A percentile compares a stretch with the other conserved stretches of the same genome.
Conservation (phyloP, 345 rosid genomes). For the Punica granatum region DNA sequence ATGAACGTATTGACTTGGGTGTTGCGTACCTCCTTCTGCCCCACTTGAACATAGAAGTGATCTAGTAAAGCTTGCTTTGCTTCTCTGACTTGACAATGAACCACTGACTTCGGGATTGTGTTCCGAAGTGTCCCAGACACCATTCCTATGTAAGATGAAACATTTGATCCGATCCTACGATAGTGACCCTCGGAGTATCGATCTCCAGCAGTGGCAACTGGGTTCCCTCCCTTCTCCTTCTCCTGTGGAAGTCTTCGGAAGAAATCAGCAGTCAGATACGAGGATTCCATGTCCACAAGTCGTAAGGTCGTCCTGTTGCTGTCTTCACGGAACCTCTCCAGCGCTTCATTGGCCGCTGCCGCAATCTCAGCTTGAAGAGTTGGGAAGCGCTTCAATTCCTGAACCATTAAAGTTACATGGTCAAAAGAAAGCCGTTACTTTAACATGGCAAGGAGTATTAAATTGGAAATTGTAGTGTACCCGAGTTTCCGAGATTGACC, state of each 20-base stretch:
- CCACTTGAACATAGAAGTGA: conserved; percentile 43
- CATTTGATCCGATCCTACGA: conserved; percentile 49
- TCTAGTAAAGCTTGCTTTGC: conserved; percentile 44
- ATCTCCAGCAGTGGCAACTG: conserved; percentile 22
- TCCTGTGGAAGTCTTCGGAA: conserved; percentile 58
- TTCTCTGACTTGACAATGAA: conserved; percentile 59
- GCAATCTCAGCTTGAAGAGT: conserved; percentile 53
- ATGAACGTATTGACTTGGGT: neutral
- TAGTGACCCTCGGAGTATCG: conserved; percentile 46
- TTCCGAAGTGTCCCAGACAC: conserved; percentile 44
- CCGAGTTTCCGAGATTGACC: conserved; percentile 53
- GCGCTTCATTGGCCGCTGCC: conserved; percentile 33
- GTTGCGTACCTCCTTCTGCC: conserved; percentile 39
- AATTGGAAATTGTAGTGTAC: conserved; percentile 10
- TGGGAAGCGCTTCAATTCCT: conserved; percentile 66
- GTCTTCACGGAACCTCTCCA: conserved; percentile 53
- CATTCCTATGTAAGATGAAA: conserved; percentile 48
- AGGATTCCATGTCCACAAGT: conserved; percentile 73
- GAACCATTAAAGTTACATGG: conserved; percentile 8
- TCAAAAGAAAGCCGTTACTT: neutral
- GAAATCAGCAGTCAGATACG: conserved; percentile 57
- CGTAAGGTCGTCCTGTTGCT: conserved; percentile 43
- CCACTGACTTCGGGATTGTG: conserved; percentile 62
- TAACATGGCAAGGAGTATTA: neutral
- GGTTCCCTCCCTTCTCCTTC: conserved; percentile 38